Conservation (phyloP, 2,329 filamentous ascomycete species). For the Venturia nashicola region DNA sequence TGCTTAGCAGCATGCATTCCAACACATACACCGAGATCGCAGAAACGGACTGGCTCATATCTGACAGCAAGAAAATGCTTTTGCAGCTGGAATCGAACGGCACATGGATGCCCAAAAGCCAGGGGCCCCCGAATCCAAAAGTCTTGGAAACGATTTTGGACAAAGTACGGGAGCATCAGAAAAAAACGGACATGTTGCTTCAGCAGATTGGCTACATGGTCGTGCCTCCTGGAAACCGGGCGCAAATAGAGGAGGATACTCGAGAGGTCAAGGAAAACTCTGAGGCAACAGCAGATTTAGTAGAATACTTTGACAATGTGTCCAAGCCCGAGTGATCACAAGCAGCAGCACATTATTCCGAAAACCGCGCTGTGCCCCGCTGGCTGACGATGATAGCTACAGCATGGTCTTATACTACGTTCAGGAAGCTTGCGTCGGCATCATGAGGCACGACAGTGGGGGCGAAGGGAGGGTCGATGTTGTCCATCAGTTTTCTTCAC, state of each 20-base stretch:
- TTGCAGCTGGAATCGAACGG: constrained; percentile 7
- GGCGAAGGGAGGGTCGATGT: too few species aligned
- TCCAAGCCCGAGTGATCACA: not conserved
- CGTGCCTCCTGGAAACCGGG: not conserved
- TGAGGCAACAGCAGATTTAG: not conserved
- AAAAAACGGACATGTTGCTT: not conserved
- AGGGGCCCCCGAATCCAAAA: not conserved
- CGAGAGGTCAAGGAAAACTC: not conserved
- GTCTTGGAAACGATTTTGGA: not conserved
- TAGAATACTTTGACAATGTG: not conserved
- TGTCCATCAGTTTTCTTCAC: too few species aligned
- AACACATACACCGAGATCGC: not conserved
- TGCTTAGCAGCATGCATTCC: constrained; percentile 8
- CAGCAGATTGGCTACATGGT: not conserved
- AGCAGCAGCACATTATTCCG: not conserved
- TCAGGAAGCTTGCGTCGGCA: not conserved
- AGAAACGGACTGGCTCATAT: constrained; percentile 6
- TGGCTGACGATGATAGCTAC: not conserved
- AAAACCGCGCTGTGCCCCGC: not conserved
- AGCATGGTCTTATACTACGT: not conserved
- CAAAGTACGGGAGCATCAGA: not conserved
- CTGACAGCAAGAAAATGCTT: constrained; percentile 6
- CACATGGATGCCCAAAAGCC: constrained; percentile 5
- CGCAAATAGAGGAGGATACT: not conserved
- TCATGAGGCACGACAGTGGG: not conserved